Base-by-base conservation (phyloP, 495 filamentous ascomycete genomes). In the Xylaria cubensis region DNA sequence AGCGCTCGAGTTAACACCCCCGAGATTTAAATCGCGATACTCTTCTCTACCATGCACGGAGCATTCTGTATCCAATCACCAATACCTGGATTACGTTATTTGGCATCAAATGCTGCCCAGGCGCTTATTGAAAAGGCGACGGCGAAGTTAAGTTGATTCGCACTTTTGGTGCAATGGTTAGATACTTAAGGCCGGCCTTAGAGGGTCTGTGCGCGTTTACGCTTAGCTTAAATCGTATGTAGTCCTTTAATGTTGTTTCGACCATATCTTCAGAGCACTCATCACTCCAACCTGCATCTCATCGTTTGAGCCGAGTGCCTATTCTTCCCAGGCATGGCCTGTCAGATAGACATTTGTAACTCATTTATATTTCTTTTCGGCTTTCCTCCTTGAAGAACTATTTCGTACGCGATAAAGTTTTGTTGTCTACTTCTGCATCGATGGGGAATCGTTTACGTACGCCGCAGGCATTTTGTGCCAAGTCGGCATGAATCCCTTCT, bases 401-500 rank as follows among this genome's bases (percentile, higher is more conserved):
- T 32, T 29, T 29, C 6, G 13, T 26, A 26, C 15, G 2, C 12
- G 26, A 4, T 17, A 7, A 56, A 44, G 62, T 34, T 6, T 64
- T 56, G 26, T 13, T n/a, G 24, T 4, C 13, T 17, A 13, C 42
- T 48, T 9, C 10, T 48, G 26, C 62, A 48, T 10, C 50, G 15
- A 64, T 26, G 41, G 41, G 39, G 8, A 55, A 26, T 10, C 26
- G 21, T 55, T 55, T 10, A 55, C 51, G 3, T 51, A 51, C 48
- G 8, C 51, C 15, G 64, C 19, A 3, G 26, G 19, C 24, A 10
- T 46, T 51, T n/a, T 19, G 44, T 51, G 29, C 64, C 41, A 50
- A 65, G 36, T 66, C 51, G 64, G 48, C 32, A 41, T 46, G 26
- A 66, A 36, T 21, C 6, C 29, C 65, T 50, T 67, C 32, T 29